phyloP scores from a whole-genome alignment of 176 grass and related monocot species.

The Musa beccarii region DNA sequence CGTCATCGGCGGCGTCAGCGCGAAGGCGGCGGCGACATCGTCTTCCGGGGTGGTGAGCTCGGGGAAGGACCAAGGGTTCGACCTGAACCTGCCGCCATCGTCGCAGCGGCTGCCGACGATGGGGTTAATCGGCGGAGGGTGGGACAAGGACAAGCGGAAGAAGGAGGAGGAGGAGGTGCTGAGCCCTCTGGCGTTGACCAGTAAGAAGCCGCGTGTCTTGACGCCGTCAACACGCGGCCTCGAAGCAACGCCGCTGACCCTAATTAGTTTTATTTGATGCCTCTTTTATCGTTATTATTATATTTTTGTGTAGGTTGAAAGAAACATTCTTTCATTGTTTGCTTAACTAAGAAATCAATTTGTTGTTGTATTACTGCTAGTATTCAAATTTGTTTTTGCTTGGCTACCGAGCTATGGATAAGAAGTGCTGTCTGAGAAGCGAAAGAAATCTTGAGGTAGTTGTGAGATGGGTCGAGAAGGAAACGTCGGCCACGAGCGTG shows the following conservation, averaged over 20 bases:
- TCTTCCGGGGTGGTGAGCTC: not conserved
- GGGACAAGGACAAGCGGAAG: not conserved
- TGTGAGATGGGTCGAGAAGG: too few relatives aligned
- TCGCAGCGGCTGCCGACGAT: too few relatives aligned
- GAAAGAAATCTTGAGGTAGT: too few relatives aligned
- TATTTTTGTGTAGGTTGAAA: too few relatives aligned
- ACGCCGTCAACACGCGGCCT: not conserved
- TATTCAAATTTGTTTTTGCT: too few relatives aligned
- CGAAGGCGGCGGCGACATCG: not conserved
- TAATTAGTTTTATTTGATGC: not conserved
- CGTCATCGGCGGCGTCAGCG: not conserved
- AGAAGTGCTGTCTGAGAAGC: too few relatives aligned
- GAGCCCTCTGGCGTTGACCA: slow-evolving; percentile 4
- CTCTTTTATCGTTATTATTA: not conserved
- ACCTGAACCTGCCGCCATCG: not conserved
- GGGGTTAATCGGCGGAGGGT: too few relatives aligned
- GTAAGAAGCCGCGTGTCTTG: not conserved
- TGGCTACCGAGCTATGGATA: too few relatives aligned
- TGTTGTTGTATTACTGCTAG: too few relatives aligned
- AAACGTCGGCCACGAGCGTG: too few relatives aligned
- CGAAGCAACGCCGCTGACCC: not conserved
- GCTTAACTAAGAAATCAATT: too few relatives aligned
- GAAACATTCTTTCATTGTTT: too few relatives aligned
- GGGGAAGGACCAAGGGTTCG: not conserved
- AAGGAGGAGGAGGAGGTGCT: not conserved